Base-by-base conservation (phyloP, 768 basidiomycete genomes). In the Tubosaeta sp. region DNA sequence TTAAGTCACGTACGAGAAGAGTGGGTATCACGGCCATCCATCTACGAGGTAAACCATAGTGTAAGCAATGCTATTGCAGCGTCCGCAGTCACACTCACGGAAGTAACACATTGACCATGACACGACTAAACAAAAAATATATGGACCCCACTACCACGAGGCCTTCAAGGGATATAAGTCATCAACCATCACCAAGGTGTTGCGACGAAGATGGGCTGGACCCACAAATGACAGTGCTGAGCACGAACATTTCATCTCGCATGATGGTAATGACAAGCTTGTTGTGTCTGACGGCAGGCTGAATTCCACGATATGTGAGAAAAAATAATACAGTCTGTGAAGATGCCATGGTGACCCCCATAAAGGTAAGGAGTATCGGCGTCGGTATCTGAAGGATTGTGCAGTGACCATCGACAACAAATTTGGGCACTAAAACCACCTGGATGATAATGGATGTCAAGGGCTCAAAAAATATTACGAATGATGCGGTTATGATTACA, bases 241-340 rank as follows among this genome's bases (percentile, higher is more conserved):
- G 56, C 5, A 49, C 63, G 22, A 59, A 25, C 19, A 44, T 13
- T 16, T 60, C 62, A 34, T 63, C 63, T 3, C 60, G 57, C 38
- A 54, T 6, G 1, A 63, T n/a, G 7, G 62, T 19, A 4, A 32
- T 17, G 41, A 52, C 16, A 11, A 65, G 46, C 34, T 43, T 59
- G 34, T 57, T 62, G 27, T 39, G 52, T 31, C 62, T 51, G n/a
- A 47, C 45, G 11, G 50, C 44, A 27, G 51, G 46, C 22, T 33
- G 46, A 37, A 54, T 42, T 9, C 63, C 60, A n/a, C 33, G 54
- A 44, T 47, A 62, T 1, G 52, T 62, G 31, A 63, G 44, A 42
- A 0, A 46, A 5, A 65, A 47, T n/a, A 65, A 43, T 37, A 46
- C 38, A 17, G 26, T 34, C 43, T 63, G 63, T 17, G 60, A 49